A percentile compares a stretch with the other conserved stretches of the same genome.
phyloP scores from a whole-genome alignment of 257 asterid species.

The Solanum sejunctum region DNA sequence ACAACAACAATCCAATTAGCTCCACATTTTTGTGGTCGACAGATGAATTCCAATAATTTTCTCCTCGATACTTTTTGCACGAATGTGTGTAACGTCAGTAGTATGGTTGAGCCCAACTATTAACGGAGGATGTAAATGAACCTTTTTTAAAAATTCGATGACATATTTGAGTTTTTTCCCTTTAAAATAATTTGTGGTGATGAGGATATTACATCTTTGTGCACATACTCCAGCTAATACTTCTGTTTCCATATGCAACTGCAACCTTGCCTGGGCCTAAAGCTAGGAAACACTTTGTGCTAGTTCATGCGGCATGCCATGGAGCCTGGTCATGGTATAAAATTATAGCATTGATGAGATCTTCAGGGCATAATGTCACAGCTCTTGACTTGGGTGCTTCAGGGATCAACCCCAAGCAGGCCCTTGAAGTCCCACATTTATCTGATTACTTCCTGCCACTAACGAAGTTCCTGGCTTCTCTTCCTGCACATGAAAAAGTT shows the following conservation, averaged over 20 bases:
- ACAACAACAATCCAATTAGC: too few relatives aligned
- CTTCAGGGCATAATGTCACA: not conserved
- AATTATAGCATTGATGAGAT: not conserved
- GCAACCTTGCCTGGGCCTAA: not conserved
- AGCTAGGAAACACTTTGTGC: slow-evolving; percentile 12
- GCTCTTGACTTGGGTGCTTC: not conserved
- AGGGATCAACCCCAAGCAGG: not conserved
- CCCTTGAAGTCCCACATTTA: not conserved
- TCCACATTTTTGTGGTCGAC: too few relatives aligned
- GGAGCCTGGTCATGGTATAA: slow-evolving; percentile 38
- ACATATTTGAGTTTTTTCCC: too few relatives aligned
- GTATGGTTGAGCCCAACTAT: too few relatives aligned
- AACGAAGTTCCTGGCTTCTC: not conserved
- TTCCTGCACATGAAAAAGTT: not conserved
- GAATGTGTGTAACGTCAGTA: too few relatives aligned
- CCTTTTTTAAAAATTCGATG: too few relatives aligned
- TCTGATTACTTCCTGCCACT: not conserved
- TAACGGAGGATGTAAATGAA: too few relatives aligned
- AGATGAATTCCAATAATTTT: too few relatives aligned
- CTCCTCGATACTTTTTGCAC: too few relatives aligned
- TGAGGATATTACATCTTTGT: too few relatives aligned
- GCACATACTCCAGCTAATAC: too few relatives aligned
- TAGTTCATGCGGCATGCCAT: slow-evolving; percentile 22
- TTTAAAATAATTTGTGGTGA: too few relatives aligned
- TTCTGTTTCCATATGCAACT: not conserved